These are phyloP conservation scores for Termitomyces sp. DNA, from an alignment of 768 basidiomycete genomes.

Conservation along the genomic window DNA sequence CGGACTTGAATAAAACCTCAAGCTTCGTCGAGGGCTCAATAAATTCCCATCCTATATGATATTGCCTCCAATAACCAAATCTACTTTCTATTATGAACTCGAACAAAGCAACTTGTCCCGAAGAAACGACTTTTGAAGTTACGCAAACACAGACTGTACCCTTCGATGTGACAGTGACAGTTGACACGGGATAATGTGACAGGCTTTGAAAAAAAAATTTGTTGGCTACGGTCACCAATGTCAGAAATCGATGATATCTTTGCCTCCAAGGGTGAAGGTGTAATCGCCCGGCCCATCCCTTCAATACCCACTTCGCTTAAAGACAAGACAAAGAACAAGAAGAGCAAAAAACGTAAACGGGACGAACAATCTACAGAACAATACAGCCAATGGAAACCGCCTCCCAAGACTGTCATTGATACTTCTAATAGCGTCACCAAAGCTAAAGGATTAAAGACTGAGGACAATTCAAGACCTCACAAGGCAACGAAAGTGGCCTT, in stretches of 20 bases:
- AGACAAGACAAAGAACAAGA: slow-evolving; percentile 44
- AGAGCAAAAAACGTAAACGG: slow-evolving; percentile 29
- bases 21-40: background rate
- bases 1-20: background rate
- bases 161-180: background rate
- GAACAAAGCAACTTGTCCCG: background rate
- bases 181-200: slow-evolving; percentile 6
- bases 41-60: no score
- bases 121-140: background rate
- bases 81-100: background rate
- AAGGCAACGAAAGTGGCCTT: slow-evolving; percentile 18
- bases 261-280: slow-evolving; percentile 42
- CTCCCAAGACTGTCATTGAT: slow-evolving; percentile 62
- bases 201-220: background rate
- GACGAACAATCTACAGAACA: slow-evolving; percentile 10
- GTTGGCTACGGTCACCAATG: slow-evolving; percentile 30
- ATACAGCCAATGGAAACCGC: slow-evolving; percentile 21
- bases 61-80: background rate
- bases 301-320: slow-evolving; percentile 26
- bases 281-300: slow-evolving; percentile 14
- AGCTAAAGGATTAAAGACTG: slow-evolving; percentile 32
- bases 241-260: slow-evolving; percentile 89
- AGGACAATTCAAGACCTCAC: slow-evolving; percentile 4
- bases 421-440: slow-evolving; percentile 36
- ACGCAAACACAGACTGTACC: no score